Evolutionary conservation across 805 yeast species (phyloP), one percentile per base, ranked within the genome.

Genomic region (Clavispora asparagi): DNA sequence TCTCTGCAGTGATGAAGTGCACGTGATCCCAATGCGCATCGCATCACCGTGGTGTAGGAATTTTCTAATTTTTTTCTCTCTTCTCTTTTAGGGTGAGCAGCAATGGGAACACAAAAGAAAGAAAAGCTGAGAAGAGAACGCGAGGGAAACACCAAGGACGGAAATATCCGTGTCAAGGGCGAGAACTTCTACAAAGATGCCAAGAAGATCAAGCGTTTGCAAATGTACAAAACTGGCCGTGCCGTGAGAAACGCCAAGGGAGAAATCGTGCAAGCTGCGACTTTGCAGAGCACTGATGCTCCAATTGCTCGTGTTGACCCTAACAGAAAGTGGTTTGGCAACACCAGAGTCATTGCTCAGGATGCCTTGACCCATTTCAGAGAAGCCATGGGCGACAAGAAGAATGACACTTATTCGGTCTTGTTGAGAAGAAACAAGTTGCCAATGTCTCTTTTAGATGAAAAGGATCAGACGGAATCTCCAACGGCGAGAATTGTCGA

Each of bases 171-270:
- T 51, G 95, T 88, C 43, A 92, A 92, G 65, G 99, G 99, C 61
- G 99, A 92, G 69, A 92, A 92, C 73, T 92, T 92, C 68, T 92
- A 92, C 73, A 74, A 89, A 59, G 97, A 91, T 80, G 92, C 96
- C 44, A 89, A 90, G 63, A 87, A 87, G 62, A 96, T 91, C 49
- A 84, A 87, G 65, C 88, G 82, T 64, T 75, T 94, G 60, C 86
- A 82, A 63, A 92, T 92, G 98, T 92, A 90, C 73, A 94, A 87
- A 61, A 81, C 85, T 44, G 97, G 98, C 47, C 78, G 87, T 54
- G 95, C 97, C 35, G 81, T 79, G 44, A 78, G 96, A 57, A 88
- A 91, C 63, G 88, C 89, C 43, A 76, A 81, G 52, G 98, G 98
- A 61, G 96, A 90, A 29, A 78, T 91, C 48, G 77, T 89, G 45